Evolutionary conservation across 495 filamentous ascomycete species (phyloP).

Genomic region (Hypoxylon perforatum): DNA sequence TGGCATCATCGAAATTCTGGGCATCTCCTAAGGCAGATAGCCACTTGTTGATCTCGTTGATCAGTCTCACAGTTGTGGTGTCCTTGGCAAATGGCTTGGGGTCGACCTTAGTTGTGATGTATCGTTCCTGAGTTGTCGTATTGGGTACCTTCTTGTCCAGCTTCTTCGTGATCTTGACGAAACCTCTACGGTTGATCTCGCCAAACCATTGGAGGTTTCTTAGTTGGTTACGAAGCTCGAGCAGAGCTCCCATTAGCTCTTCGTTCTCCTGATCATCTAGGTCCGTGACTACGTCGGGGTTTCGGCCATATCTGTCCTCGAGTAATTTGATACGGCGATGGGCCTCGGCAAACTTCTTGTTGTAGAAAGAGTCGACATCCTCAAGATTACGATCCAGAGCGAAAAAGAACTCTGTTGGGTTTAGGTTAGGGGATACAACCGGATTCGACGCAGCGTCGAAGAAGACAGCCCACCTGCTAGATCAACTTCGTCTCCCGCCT

Average conservation of each 20-base stretch:
- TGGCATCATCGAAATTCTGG: conserved; percentile 74
- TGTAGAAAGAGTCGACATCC: conserved; percentile 94
- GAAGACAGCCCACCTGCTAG: conserved; percentile 68
- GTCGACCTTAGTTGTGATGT: conserved; percentile 88
- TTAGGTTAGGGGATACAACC: conserved; percentile 45
- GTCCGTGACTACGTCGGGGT: conserved; percentile 57
- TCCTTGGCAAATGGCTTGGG: conserved; percentile 86
- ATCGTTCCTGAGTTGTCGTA: conserved; percentile 78
- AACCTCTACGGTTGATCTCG: conserved; percentile 93
- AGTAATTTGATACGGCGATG: conserved; percentile 84
- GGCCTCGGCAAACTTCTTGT: conserved; percentile 88
- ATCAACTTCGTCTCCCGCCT: conserved; percentile 78
- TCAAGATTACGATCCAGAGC: conserved; percentile 95
- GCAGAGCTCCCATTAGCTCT: conserved; percentile 86
- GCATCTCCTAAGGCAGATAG: conserved; percentile 81
- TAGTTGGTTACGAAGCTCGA: conserved; percentile 86
- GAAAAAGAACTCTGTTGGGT: conserved; percentile 85
- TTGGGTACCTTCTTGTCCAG: conserved; percentile 88
- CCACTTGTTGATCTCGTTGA: conserved; percentile 90
- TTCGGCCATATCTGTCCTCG: conserved; percentile 80
- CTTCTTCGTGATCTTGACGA: conserved; percentile 98
- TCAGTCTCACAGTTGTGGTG: conserved; percentile 67
- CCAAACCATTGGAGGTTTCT: conserved; percentile 97
- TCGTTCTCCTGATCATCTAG: conserved; percentile 81
- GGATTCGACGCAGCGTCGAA: conserved; percentile 41